Evolutionary conservation across 768 basidiomycete species (phyloP).

Genomic region (Suillus americanus): DNA sequence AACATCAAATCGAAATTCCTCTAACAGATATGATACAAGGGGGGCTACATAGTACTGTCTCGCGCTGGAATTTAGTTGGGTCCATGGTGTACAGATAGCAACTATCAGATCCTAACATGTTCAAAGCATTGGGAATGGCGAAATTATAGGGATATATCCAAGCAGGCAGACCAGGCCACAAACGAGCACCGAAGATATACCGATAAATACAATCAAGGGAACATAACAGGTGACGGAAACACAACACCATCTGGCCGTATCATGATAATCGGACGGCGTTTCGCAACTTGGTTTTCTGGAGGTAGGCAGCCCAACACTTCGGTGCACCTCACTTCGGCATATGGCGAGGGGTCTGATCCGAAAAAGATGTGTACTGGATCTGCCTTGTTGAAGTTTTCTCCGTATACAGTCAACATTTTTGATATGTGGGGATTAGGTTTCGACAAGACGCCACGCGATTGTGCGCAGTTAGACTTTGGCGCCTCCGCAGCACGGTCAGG

Average conservation of each 20-base stretch:
- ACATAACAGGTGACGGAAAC: constrained; percentile 80
- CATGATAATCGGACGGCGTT: constrained; percentile 79
- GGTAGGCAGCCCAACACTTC: constrained; percentile 84
- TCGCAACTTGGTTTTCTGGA: constrained; percentile 62
- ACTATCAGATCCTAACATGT: constrained; percentile 29
- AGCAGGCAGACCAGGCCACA: constrained; percentile 24
- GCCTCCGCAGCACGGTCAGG: constrained; percentile 85
- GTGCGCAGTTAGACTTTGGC: constrained; percentile 69
- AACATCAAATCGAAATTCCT: constrained; percentile 2
- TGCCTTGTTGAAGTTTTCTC: constrained; percentile 84
- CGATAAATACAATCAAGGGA: constrained; percentile 47
- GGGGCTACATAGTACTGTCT: constrained; percentile 31
- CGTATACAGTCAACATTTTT: constrained; percentile 84
- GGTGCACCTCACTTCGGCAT: constrained; percentile 83
- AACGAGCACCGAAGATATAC: constrained; percentile 18
- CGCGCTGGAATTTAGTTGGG: constrained; percentile 20
- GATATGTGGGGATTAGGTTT: constrained; percentile 78
- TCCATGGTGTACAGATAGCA: constrained; percentile 34
- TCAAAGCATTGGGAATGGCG: constrained; percentile 19
- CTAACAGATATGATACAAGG: constrained; percentile 23
- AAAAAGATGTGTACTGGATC: constrained; percentile 86
- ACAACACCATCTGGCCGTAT: constrained; percentile 85
- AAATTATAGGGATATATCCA: constrained; percentile 21
- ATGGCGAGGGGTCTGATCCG: constrained; percentile 83
- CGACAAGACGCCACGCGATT: constrained; percentile 64